phyloP scores from a whole-genome alignment of 2,329 filamentous ascomycete species.

The Dendryphion nanum region DNA sequence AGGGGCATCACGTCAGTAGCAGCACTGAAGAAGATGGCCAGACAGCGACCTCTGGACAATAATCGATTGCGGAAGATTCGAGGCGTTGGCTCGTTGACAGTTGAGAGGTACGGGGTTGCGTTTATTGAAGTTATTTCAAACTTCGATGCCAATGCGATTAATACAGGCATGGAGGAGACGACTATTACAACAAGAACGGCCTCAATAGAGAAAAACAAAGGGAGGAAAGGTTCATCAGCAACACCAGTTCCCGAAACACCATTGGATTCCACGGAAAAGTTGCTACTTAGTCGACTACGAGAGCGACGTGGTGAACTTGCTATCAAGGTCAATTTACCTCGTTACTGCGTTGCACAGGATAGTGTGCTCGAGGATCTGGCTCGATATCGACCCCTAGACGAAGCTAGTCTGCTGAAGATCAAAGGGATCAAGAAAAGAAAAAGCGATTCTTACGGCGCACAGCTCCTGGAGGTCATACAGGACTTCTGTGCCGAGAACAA shows the following conservation, averaged over 20 bases:
- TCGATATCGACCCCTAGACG: conserved; percentile 15
- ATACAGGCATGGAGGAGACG: too few species aligned
- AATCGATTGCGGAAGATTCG: neutral
- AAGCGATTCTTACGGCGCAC: conserved; percentile 22
- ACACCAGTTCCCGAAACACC: too few species aligned
- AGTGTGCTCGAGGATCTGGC: conserved; percentile 24
- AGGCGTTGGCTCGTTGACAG: neutral
- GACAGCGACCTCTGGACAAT: neutral
- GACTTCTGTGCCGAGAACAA: conserved; percentile 8
- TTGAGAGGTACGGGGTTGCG: neutral
- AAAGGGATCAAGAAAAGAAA: conserved; percentile 22
- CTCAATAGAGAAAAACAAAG: too few species aligned
- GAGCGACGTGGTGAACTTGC: conserved; percentile 19
- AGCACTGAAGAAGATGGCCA: neutral
- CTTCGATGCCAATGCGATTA: neutral
- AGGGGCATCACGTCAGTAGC: neutral
- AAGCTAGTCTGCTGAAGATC: conserved; percentile 17
- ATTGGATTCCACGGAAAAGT: too few species aligned
- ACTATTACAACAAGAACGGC: too few species aligned
- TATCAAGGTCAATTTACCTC: conserved; percentile 5
- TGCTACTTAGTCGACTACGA: too few species aligned
- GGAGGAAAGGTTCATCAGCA: too few species aligned
- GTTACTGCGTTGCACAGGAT: conserved; percentile 18
- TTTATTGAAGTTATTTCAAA: neutral
- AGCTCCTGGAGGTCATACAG: conserved; percentile 25